phyloP scores from a whole-genome alignment of 495 filamentous ascomycete species.

The Neurospora sp. region DNA sequence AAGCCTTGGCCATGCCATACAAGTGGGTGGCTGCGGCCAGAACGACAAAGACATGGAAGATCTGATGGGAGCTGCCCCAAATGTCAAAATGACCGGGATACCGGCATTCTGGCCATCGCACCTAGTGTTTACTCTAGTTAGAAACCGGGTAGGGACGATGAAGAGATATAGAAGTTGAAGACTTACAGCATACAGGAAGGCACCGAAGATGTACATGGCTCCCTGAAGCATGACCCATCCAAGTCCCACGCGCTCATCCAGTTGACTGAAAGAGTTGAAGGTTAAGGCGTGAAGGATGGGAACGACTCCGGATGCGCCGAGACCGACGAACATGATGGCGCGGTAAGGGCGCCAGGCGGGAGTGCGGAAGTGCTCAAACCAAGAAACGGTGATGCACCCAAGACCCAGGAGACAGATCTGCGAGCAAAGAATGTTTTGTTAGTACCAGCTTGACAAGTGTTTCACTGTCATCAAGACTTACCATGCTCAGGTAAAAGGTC shows the following conservation, averaged over 20 bases:
- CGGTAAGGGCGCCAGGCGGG: slow-evolving; percentile 76
- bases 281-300: slow-evolving; percentile 62
- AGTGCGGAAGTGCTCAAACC: slow-evolving; percentile 71
- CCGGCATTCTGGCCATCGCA: slow-evolving; percentile 52
- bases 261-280: slow-evolving; percentile 37
- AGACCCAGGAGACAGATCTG: slow-evolving; percentile 70
- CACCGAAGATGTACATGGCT: slow-evolving; percentile 75
- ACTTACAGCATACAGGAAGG: slow-evolving; percentile 62
- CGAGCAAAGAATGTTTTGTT: background rate
- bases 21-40: slow-evolving; percentile 56
- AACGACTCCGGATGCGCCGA: slow-evolving; percentile 76
- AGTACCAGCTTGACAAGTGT: background rate
- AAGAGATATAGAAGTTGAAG: background rate
- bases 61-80: slow-evolving; percentile 69
- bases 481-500: slow-evolving; percentile 65
- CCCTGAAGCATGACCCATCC: slow-evolving; percentile 71
- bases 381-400: slow-evolving; percentile 63
- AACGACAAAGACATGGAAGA: slow-evolving; percentile 67
- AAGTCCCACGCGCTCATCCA: slow-evolving; percentile 66
- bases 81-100: slow-evolving; percentile 61
- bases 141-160: background rate
- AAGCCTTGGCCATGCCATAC: slow-evolving; percentile 47
- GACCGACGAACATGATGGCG: slow-evolving; percentile 80
- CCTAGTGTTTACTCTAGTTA: slow-evolving; percentile 12
- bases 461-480: slow-evolving; percentile 20